Evolutionary conservation across 2,329 filamentous ascomycete genomes (phyloP).

Genomic region (Volutella citrinella): DNA sequence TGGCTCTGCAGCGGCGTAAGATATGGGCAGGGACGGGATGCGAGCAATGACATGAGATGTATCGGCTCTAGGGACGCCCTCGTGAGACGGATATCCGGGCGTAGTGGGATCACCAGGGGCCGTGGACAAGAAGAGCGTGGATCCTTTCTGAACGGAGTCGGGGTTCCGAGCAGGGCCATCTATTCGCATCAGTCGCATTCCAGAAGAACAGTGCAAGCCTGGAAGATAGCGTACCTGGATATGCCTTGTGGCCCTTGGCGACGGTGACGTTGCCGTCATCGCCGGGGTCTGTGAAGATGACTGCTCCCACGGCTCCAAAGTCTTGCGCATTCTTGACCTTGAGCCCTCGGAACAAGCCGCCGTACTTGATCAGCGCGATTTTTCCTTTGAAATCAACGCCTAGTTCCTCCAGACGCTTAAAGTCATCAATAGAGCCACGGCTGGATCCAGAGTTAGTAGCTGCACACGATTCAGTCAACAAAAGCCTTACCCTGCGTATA

Average conservation of each 20-base stretch:
- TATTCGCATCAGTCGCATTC: no score
- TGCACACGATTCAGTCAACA: no score
- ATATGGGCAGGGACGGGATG: constrained; percentile 81
- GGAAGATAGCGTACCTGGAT: constrained; percentile 51
- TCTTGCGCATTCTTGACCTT: constrained; percentile 84
- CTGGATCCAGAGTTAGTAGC: no score
- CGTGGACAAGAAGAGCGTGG: constrained; percentile 66
- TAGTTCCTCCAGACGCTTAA: constrained; percentile 64
- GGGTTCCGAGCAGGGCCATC: constrained; percentile 73
- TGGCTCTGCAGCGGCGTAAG: constrained; percentile 72
- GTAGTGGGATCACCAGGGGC: constrained; percentile 70
- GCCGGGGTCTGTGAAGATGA: constrained; percentile 82
- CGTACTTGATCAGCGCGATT: constrained; percentile 76
- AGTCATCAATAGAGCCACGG: constrained; percentile 69
- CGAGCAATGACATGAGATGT: constrained; percentile 61
- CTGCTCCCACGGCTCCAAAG: constrained; percentile 74
- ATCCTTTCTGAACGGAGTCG: constrained; percentile 75
- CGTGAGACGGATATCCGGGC: constrained; percentile 76
- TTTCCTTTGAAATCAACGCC: constrained; percentile 71
- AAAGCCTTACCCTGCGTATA: constrained; percentile 63
- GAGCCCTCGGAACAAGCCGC: constrained; percentile 72
- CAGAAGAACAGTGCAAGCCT: no score
- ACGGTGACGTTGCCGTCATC: constrained; percentile 77
- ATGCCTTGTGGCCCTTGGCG: constrained; percentile 68
- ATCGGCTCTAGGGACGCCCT: constrained; percentile 64